These are phyloP conservation scores for Entamoeba dispar DNA, from an alignment of 208 protist species.

Conservation along the genomic window DNA sequence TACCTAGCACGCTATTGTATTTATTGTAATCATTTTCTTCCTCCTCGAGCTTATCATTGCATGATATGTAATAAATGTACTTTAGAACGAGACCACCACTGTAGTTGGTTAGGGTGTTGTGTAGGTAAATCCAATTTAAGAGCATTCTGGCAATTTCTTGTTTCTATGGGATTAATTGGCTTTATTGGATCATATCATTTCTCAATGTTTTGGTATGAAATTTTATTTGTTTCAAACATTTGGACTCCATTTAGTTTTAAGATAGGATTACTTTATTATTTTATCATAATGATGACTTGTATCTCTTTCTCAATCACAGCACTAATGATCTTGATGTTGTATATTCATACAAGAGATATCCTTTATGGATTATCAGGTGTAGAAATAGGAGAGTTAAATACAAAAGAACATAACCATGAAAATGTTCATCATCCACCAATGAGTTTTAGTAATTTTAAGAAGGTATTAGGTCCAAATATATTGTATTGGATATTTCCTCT, in stretches of 20 bases:
- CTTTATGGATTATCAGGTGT: neutral
- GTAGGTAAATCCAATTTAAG: neutral
- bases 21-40: neutral
- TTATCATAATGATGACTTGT: neutral
- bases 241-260: neutral
- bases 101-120: constrained; percentile 25
- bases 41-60: constrained; percentile 36
- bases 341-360: neutral
- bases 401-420: neutral
- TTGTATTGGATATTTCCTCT: neutral
- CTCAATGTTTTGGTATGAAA: neutral
- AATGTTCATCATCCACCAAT: neutral
- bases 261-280: neutral
- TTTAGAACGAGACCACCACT: constrained; percentile 42
- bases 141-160: neutral
- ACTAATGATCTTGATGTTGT: neutral
- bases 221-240: neutral
- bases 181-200: neutral
- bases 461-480: neutral
- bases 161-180: neutral
- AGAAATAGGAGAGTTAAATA: neutral
- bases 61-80: constrained; percentile 35
- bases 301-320: neutral
- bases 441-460: neutral
- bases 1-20: neutral